Percentiles rank a stretch among this genome's conserved stretches.
phyloP scores from a whole-genome alignment of 148 eudicot genomes.

The Vaccinium vitisidaea region DNA sequence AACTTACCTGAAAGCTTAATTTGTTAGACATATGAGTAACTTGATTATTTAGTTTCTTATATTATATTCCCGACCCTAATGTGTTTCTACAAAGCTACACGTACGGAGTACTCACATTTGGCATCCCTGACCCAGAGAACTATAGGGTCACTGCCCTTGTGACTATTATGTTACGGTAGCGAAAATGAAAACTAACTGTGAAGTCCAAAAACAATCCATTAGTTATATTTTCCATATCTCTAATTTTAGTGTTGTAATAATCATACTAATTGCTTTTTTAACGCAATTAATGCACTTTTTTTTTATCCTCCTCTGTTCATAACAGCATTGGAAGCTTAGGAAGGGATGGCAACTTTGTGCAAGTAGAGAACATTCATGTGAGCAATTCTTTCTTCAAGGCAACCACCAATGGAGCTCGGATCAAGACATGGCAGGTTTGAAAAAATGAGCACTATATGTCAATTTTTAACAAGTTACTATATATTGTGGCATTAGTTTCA shows the following conservation, averaged over 20 bases:
- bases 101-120: too few species aligned
- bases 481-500: neutral
- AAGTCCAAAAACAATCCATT: neutral
- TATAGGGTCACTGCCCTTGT: neutral
- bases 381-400: constrained; percentile 41
- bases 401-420: constrained; percentile 72
- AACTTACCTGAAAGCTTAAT: too few species aligned
- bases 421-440: constrained; percentile 65
- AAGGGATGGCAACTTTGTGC: constrained; percentile 39
- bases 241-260: neutral
- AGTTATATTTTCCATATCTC: neutral
- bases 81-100: too few species aligned
- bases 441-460: too few species aligned
- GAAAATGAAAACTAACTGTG: neutral
- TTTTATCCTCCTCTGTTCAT: neutral
- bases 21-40: neutral
- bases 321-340: constrained; percentile 72
- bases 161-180: neutral
- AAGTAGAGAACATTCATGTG: constrained; percentile 50
- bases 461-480: neutral
- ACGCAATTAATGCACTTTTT: neutral
- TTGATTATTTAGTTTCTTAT: too few species aligned
- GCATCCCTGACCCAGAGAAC: neutral
- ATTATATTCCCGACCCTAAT: too few species aligned
- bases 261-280: neutral